A percentile compares a stretch with the other conserved stretches of the same genome.
These are phyloP conservation scores for Coleophoma eucalyptorum DNA, from an alignment of 2,329 filamentous ascomycete genomes.

Conservation along the genomic window DNA sequence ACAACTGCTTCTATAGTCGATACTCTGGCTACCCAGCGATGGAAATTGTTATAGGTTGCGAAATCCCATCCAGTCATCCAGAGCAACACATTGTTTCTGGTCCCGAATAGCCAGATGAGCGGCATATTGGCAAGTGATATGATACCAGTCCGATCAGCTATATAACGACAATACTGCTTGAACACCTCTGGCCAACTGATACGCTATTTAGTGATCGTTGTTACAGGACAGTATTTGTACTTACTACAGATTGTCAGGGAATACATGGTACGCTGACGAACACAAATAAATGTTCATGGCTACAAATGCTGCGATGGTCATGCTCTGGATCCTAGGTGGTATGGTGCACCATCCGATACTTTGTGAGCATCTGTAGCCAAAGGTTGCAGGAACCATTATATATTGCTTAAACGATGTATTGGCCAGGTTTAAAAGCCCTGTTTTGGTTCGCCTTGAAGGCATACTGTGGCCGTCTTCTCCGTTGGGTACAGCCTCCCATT, in stretches of 20 bases:
- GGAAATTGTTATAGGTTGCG: conserved; percentile 62
- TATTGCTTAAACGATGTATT: conserved; percentile 28
- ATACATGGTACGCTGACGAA: conserved; percentile 32
- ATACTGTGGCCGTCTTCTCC: background rate
- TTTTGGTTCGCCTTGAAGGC: too few species aligned
- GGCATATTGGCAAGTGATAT: conserved; percentile 62
- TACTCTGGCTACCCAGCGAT: conserved; percentile 62
- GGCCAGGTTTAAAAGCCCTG: too few species aligned
- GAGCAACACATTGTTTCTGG: conserved; percentile 62
- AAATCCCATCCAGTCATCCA: conserved; percentile 69
- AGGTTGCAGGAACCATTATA: conserved; percentile 36
- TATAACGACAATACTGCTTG: conserved; percentile 44
- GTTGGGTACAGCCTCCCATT: background rate
- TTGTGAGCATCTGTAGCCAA: conserved; percentile 35
- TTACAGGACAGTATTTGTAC: background rate
- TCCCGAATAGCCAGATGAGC: conserved; percentile 62
- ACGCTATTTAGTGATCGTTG: background rate
- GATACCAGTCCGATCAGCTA: conserved; percentile 60
- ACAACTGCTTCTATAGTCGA: conserved; percentile 58
- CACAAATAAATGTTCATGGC: conserved; percentile 34
- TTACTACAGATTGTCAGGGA: conserved; percentile 13
- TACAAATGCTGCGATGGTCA: conserved; percentile 34
- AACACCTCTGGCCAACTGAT: conserved; percentile 30
- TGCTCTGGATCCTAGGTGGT: conserved; percentile 37
- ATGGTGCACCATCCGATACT: conserved; percentile 35